Percentiles rank a stretch among this genome's conserved stretches.
Conservation (phyloP, 345 rosid species). For the Gossypium mustelinum region DNA sequence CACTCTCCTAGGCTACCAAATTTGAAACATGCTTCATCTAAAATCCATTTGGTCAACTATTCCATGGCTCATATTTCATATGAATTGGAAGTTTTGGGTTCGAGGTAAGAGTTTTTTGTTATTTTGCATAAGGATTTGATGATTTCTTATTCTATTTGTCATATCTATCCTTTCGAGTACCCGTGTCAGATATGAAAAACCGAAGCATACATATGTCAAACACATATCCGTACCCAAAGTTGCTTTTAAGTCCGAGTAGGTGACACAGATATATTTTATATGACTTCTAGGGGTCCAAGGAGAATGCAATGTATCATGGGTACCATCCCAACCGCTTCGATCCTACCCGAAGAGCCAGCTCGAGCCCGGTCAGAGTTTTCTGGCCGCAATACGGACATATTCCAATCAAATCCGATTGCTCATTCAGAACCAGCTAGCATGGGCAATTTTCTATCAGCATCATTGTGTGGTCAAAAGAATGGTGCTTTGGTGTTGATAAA, state of each 20-base stretch:
- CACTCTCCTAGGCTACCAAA: slow-evolving; percentile 44
- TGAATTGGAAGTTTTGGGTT: slow-evolving; percentile 63
- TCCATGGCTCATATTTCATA: slow-evolving; percentile 57
- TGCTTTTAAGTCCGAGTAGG: background rate
- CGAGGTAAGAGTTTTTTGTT: slow-evolving; percentile 38
- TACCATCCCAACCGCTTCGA: slow-evolving; percentile 41
- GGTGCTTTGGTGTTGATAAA: slow-evolving; percentile 48
- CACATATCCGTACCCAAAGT: background rate
- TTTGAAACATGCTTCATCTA: slow-evolving; percentile 50
- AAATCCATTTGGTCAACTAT: slow-evolving; percentile 44
- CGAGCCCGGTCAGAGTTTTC: slow-evolving; percentile 41
- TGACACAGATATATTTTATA: background rate
- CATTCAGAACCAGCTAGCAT: slow-evolving; percentile 40
- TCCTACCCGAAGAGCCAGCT: slow-evolving; percentile 41
- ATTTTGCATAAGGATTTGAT: background rate
- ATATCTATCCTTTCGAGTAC: background rate
- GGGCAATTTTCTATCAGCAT: slow-evolving; percentile 31
- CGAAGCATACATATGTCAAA: background rate
- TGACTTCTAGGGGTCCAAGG: slow-evolving; percentile 65
- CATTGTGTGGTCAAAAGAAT: slow-evolving; percentile 31
- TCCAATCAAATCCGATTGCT: slow-evolving; percentile 34
- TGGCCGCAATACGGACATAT: slow-evolving; percentile 19
- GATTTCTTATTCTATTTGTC: background rate
- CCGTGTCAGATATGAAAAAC: background rate
- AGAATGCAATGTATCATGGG: slow-evolving; percentile 68